These are phyloP conservation scores for Leccinum longicurvipes DNA, from an alignment of 768 basidiomycete species.

Conservation along the genomic window DNA sequence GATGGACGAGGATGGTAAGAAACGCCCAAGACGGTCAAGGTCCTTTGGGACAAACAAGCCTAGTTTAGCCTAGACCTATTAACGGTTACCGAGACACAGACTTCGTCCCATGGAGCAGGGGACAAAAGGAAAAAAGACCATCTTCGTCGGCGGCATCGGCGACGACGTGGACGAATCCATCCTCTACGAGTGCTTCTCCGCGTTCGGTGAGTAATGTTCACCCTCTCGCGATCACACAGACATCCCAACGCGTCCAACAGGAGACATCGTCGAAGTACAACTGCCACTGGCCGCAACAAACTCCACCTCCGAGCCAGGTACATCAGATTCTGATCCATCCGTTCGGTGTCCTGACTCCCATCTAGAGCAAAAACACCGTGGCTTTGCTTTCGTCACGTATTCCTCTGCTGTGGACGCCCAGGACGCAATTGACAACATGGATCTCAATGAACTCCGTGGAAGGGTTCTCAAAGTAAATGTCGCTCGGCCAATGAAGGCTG, in stretches of 20 bases:
- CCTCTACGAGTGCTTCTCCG: conserved; percentile 77
- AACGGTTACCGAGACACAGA: neutral
- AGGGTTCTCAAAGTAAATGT: conserved; percentile 79
- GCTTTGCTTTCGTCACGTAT: conserved; percentile 92
- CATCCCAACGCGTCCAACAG: conserved; percentile 38
- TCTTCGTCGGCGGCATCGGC: conserved; percentile 80
- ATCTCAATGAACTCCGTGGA: conserved; percentile 83
- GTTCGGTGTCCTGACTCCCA: neutral
- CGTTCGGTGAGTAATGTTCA: conserved; percentile 64
- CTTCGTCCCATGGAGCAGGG: conserved; percentile 69
- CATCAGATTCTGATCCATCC: neutral
- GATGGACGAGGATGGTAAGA: conserved; percentile 1
- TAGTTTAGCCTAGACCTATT: conserved; percentile 1
- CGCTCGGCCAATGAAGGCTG: conserved; percentile 77
- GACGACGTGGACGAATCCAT: conserved; percentile 80
- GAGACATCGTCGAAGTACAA: conserved; percentile 90
- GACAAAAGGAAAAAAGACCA: conserved; percentile 77
- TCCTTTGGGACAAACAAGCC: conserved; percentile 13
- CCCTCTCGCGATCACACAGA: neutral
- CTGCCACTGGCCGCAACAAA: conserved; percentile 78
- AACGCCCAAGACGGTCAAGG: conserved; percentile 1
- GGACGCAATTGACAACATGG: conserved; percentile 99
- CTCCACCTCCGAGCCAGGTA: conserved; percentile 59
- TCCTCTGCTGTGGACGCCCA: conserved; percentile 78
- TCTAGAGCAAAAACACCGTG: conserved; percentile 78